phyloP scores from a whole-genome alignment of 345 rosid species.

The Corymbia maculata region DNA sequence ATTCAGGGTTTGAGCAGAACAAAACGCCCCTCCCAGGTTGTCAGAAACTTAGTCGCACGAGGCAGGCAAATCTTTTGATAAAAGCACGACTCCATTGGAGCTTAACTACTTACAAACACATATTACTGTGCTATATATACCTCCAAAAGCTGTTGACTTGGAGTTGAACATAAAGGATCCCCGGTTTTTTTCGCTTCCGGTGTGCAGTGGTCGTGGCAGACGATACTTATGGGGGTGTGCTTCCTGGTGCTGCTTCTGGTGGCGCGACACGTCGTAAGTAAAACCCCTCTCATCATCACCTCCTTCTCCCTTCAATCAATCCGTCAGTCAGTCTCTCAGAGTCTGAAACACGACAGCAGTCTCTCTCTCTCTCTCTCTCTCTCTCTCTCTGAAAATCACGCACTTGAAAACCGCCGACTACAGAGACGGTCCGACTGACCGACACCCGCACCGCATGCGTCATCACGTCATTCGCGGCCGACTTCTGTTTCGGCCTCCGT shows the following conservation, averaged over 20 bases:
- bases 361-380: neutral
- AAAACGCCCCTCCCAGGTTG: neutral
- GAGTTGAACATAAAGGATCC: neutral
- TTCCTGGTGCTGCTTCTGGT: conserved; percentile 65
- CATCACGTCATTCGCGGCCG: neutral
- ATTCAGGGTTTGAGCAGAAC: neutral
- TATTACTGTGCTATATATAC: neutral
- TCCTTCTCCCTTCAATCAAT: neutral
- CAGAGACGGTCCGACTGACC: neutral
- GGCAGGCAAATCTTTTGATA: neutral
- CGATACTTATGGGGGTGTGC: conserved; percentile 75
- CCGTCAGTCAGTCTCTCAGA: neutral
- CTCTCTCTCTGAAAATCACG: neutral
- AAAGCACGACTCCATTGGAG: neutral
- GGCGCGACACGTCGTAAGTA: conserved; percentile 74
- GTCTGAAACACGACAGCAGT: neutral
- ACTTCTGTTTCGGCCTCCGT: neutral
- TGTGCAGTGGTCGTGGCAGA: conserved; percentile 97
- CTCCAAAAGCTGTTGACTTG: neutral
- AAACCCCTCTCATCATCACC: neutral
- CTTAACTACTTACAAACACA: neutral
- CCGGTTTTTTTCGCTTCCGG: neutral
- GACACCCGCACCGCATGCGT: neutral
- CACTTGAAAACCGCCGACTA: neutral
- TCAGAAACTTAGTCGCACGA: neutral